Evolutionary conservation across 129 eudicot genomes (phyloP), one percentile per base, ranked within the genome.

Genomic region (Ambrosia artemisiifolia): DNA sequence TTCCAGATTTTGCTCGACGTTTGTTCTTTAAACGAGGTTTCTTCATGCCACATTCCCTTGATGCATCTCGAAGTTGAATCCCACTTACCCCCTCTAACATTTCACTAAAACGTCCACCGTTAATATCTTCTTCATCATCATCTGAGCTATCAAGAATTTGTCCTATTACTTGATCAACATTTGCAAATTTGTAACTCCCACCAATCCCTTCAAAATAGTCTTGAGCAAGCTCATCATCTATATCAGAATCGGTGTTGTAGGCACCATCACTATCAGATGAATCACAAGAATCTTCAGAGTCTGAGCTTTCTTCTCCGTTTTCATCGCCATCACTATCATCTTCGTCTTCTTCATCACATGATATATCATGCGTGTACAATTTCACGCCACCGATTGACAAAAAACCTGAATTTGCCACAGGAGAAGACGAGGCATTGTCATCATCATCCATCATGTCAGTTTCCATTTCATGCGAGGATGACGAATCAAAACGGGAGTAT

Each of bases 121-220:
- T 53, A 74, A 67, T 62, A 77, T 77, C 75, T 66, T 78, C 86
- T 40, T 75, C 79, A 18, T 75, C 77, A 69, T 69, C 73, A 72
- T 80, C 84, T 12, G 87, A 83, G 50, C 70, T 79, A 69, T 79
- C 82, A 77, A 77, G 71, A 68, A 61, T 55, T 61, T 67, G 84
- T 56, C 82, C 86, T 35, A 85, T 71, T 82, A 94, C 62, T 74
- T 74, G 72, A 83, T 86, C 85, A 74, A 84, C 80, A 75, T 94
- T 79, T 10, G 90, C 81, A 71, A 83, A 64, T 57, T 79, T 70
- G 17, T 73, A 78, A 66, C 63, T 72, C 51, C 99, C 88, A 55
- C 99, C 99, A 54, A 90, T 94, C 61, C 99, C 99, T 72, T 90
- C 86, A 80, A 85, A 85, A 53, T 94, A 94, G 83, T 94, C 99